These are phyloP conservation scores for Viola pubescens DNA, from an alignment of 441 rosid genomes.

Conservation along the genomic window DNA sequence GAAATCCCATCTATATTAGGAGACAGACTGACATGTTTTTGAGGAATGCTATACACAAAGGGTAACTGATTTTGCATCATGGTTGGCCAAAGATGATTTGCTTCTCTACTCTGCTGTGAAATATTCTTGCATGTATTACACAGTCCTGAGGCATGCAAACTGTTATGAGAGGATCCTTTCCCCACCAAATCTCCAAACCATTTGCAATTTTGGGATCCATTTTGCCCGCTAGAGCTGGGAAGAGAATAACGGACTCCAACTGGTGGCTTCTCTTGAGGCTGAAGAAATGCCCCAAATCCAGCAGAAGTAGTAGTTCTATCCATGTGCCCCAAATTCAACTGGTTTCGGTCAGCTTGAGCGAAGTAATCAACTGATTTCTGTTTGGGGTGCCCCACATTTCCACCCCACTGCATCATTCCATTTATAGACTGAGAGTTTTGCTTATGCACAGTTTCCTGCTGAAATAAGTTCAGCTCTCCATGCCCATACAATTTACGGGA, in stretches of 20 bases:
- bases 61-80: conserved; percentile 37
- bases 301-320: conserved; percentile 35
- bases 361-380: conserved; percentile 35
- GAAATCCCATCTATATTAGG: conserved; percentile 25
- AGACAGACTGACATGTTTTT: conserved; percentile 26
- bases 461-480: conserved; percentile 30
- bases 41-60: conserved; percentile 30
- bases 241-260: conserved; percentile 38
- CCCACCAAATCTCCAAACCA: conserved; percentile 38
- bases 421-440: conserved; percentile 33
- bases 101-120: conserved; percentile 42
- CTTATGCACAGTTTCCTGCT: conserved; percentile 32
- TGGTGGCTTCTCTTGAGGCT: conserved; percentile 31
- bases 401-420: conserved; percentile 25
- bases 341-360: conserved; percentile 29
- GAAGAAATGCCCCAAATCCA: conserved; percentile 32
- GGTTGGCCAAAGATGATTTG: conserved; percentile 39
- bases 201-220: conserved; percentile 30
- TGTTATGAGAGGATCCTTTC: conserved; percentile 30
- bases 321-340: conserved; percentile 23
- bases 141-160: conserved; percentile 29
- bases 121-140: conserved; percentile 44
- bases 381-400: conserved; percentile 25
- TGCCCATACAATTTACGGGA: conserved; percentile 35
- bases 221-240: conserved; percentile 29